These are phyloP conservation scores for Apiospora kogelbergensis DNA, from an alignment of 2,329 filamentous ascomycete species.

Conservation along the genomic window DNA sequence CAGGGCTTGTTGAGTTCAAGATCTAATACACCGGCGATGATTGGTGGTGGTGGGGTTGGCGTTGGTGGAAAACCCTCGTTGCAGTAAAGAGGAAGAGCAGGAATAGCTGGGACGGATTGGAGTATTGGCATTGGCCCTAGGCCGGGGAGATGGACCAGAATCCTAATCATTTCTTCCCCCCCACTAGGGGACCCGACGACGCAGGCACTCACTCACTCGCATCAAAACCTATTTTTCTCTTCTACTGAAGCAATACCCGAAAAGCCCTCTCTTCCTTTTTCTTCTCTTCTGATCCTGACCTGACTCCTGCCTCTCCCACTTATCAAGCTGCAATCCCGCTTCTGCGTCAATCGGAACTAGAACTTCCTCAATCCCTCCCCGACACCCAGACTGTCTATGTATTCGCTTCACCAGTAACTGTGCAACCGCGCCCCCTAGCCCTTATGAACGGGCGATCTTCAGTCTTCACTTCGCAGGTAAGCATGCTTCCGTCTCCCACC, in stretches of 20 bases:
- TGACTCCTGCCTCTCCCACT: background rate
- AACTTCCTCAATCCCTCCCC: background rate
- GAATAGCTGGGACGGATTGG: background rate
- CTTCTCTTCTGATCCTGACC: conserved; percentile 10
- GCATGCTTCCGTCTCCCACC: conserved; percentile 24
- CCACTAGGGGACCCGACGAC: background rate
- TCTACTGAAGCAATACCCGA: background rate
- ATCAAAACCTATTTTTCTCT: background rate
- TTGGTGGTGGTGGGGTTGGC: background rate
- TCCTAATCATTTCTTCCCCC: background rate
- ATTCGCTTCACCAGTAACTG: conserved; percentile 21
- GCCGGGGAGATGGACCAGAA: background rate
- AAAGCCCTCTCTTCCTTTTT: conserved; percentile 16
- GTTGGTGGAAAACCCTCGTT: background rate
- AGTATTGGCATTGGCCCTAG: background rate
- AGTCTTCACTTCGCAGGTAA: conserved; percentile 84
- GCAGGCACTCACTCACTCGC: background rate
- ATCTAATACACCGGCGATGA: background rate
- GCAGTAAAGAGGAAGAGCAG: background rate
- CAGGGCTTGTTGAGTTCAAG: background rate
- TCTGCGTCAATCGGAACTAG: background rate
- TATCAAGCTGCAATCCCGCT: background rate
- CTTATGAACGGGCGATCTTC: conserved; percentile 86
- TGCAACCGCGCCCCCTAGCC: conserved; percentile 44
- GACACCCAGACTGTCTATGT: conserved; percentile 11